Percentiles rank a stretch among this genome's conserved stretches.
Conservation (phyloP, 306 rosid genomes). For the Prunus mira region DNA sequence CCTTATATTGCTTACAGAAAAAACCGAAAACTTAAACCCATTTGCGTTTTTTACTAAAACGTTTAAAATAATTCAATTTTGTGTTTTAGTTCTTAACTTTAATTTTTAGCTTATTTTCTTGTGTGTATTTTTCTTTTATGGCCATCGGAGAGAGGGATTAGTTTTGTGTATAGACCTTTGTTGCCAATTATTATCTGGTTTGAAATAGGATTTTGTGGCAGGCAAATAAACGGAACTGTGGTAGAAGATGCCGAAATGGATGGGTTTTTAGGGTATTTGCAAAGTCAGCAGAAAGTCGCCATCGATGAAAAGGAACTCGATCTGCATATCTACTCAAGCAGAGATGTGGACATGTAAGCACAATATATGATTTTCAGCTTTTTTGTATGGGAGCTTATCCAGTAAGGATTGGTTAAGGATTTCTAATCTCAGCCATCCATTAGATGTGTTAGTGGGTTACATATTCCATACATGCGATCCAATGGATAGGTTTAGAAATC, state of each 20-base stretch:
- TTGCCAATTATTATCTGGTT: neutral
- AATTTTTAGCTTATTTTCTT: neutral
- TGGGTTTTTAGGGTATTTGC: constrained; percentile 71
- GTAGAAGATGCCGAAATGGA: constrained; percentile 74
- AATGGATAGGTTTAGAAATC: too few species aligned
- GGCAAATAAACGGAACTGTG: constrained; percentile 52
- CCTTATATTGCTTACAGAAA: neutral
- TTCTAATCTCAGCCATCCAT: too few species aligned
- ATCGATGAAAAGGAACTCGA: constrained; percentile 54
- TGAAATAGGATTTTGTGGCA: constrained; percentile 23
- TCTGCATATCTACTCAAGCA: constrained; percentile 72
- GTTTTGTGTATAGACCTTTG: neutral
- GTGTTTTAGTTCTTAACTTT: neutral
- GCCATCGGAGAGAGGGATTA: neutral
- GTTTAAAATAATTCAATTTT: neutral
- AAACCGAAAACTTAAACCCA: neutral
- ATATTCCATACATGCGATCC: too few species aligned
- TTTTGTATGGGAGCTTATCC: neutral
- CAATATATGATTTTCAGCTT: neutral
- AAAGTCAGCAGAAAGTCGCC: constrained; percentile 59
- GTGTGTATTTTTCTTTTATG: neutral
- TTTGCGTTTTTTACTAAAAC: neutral
- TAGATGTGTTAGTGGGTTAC: too few species aligned
- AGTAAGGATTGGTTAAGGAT: too few species aligned
- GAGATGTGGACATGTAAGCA: constrained; percentile 82